These are phyloP conservation scores for Hevea brasiliensis DNA, from an alignment of 345 rosid genomes.

Conservation along the genomic window DNA sequence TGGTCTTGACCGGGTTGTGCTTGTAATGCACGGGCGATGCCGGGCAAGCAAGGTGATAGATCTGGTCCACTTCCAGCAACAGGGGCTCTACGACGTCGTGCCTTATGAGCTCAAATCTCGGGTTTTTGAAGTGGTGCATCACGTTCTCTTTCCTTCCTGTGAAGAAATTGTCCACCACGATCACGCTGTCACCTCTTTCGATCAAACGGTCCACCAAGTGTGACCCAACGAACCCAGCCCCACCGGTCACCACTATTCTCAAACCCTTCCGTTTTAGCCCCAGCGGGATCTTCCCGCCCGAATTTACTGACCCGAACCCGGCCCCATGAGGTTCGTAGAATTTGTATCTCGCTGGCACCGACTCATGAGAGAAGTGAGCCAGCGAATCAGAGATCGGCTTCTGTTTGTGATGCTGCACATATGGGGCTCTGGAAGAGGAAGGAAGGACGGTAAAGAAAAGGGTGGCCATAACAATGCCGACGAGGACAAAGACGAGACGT, in stretches of 20 bases:
- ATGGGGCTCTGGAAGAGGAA: constrained; percentile 12
- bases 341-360: constrained; percentile 17
- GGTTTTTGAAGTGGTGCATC: constrained; percentile 95
- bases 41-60: constrained; percentile 97
- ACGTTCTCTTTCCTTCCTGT: constrained; percentile 95
- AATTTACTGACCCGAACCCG: constrained; percentile 32
- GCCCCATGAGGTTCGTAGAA: constrained; percentile 36
- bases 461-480: constrained; percentile 87
- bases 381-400: constrained; percentile 34
- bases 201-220: constrained; percentile 95
- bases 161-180: constrained; percentile 98
- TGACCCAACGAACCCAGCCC: constrained; percentile 99
- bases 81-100: constrained; percentile 97
- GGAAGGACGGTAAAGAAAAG: constrained; percentile 62
- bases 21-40: constrained; percentile 99
- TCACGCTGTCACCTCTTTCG: constrained; percentile 89
- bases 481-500: constrained; percentile 79
- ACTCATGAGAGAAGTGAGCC: constrained; percentile 26
- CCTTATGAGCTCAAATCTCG: constrained; percentile 83
- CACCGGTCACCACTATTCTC: constrained; percentile 91
- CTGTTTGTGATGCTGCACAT: constrained; percentile 9
- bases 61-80: constrained; percentile 95
- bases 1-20: constrained; percentile 95
- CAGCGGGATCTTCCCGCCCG: constrained; percentile 78
- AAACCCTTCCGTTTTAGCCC: constrained; percentile 80